Evolutionary conservation across 2,329 filamentous ascomycete genomes (phyloP).

Genomic region (Hansfordia pulvinata): DNA sequence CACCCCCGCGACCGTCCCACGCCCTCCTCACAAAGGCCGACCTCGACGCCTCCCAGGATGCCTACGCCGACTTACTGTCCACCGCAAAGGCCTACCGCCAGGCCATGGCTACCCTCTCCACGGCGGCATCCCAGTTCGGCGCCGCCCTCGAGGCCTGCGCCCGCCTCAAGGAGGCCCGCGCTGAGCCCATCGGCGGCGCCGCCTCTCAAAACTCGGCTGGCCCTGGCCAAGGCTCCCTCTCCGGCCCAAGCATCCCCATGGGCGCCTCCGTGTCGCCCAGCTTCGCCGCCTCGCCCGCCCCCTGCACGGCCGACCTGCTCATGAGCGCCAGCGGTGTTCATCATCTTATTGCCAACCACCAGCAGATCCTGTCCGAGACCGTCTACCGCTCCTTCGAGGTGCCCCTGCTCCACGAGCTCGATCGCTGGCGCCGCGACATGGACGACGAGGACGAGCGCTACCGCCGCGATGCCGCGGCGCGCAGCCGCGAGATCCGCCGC

Average conservation of each 20-base stretch:
- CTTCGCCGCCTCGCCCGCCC: constrained; percentile 29
- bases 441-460: constrained; percentile 53
- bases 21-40: constrained; percentile 49
- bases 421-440: constrained; percentile 48
- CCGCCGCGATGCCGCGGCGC: constrained; percentile 36
- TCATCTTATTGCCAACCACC: constrained; percentile 55
- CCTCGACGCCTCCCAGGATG: constrained; percentile 46
- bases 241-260: no score
- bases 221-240: constrained; percentile 5
- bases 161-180: constrained; percentile 52
- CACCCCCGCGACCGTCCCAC: constrained; percentile 41
- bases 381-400: constrained; percentile 57
- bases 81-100: constrained; percentile 51
- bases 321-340: constrained; percentile 51
- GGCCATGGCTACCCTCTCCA: constrained; percentile 46
- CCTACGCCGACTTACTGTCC: constrained; percentile 47
- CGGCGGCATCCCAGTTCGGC: constrained; percentile 49
- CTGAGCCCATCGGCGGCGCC: constrained; percentile 34
- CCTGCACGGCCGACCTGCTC: constrained; percentile 50
- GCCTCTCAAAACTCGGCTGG: constrained; percentile 6
- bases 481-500: constrained; percentile 45
- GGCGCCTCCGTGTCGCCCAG: constrained; percentile 27
- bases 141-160: constrained; percentile 53
- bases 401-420: constrained; percentile 54
- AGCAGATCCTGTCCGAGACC: constrained; percentile 55